Evolutionary conservation across 495 filamentous ascomycete species (phyloP), one percentile per base, ranked within the genome.

Genomic region (Xylaria intraflava): DNA sequence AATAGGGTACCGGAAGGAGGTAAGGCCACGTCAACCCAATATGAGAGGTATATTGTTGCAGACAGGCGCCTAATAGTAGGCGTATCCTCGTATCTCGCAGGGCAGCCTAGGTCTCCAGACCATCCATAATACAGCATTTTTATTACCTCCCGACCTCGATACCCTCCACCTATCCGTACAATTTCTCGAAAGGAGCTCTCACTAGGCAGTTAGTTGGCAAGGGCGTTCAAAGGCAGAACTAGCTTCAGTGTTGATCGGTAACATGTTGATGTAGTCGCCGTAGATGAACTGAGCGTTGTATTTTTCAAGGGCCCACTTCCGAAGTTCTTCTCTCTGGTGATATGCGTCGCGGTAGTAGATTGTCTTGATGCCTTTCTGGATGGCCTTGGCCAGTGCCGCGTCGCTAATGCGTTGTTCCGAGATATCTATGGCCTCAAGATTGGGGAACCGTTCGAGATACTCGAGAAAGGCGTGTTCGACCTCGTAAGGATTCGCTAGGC

Each of bases 371-470:
- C 58, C 64, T 29, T n/a, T 46, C 27, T 48, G 11, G 27, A 66
- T 51, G 0, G 58, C 42, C 26, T 54, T 51, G 5, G 51, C 53
- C 2, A 66, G 43, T 5, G 62, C 26, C 6, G 44, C 39, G 30
- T 64, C 53, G 30, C 45, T 36, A 20, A 66, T 30, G 16, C 38
- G 33, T 31, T 62, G 61, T 11, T 49, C 16, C 0, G 39, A 42
- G 41, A 66, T 22, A 10, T 66, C 64, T 3, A 66, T 24, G 16
- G 20, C 46, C 36, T 53, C 47, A 24, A 64, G 29, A 30, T 60
- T 64, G 16, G 64, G 64, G 42, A 66, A 66, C 20, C 61, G 53
- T 9, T 39, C 42, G 11, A 52, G 22, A 3, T 64, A 40, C 3
- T 31, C 43, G n/a, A 48, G 30, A 6, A 64, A 29, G 0, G 22